A percentile compares a stretch with the other conserved stretches of the same genome.
These are phyloP conservation scores for Monascus purpureus DNA, from an alignment of 495 filamentous ascomycete genomes.

Conservation along the genomic window DNA sequence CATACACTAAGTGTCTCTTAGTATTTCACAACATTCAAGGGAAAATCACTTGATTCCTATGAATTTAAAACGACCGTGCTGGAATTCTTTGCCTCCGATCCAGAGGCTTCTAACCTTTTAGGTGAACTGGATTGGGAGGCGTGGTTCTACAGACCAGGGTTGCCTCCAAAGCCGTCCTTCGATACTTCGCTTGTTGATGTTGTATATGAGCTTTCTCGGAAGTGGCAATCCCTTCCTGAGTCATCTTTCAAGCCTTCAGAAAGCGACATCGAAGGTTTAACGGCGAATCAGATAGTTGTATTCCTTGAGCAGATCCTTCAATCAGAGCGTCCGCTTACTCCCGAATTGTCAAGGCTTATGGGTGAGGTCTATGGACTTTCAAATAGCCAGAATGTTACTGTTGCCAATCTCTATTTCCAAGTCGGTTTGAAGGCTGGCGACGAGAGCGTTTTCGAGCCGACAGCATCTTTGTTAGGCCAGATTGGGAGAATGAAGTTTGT, in stretches of 20 bases:
- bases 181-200: conserved; percentile 77
- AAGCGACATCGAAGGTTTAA: conserved; percentile 57
- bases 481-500: conserved; percentile 98
- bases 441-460: conserved; percentile 46
- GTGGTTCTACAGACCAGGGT: conserved; percentile 71
- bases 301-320: conserved; percentile 68
- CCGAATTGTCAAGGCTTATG: conserved; percentile 50
- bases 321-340: conserved; percentile 44
- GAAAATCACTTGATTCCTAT: conserved; percentile 75
- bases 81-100: conserved; percentile 63
- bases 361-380: conserved; percentile 55
- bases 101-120: conserved; percentile 50
- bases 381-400: conserved; percentile 66
- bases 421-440: conserved; percentile 66
- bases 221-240: conserved; percentile 49
- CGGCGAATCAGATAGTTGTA: conserved; percentile 76
- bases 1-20: conserved; percentile 12
- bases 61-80: conserved; percentile 84
- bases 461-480: conserved; percentile 58
- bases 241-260: conserved; percentile 48
- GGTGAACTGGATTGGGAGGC: conserved; percentile 70
- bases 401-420: conserved; percentile 61
- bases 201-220: conserved; percentile 66
- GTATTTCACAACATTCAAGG: conserved; percentile 74
- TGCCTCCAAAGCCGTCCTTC: conserved; percentile 81